These are phyloP conservation scores for Zygosaccharomyces pseudorouxii DNA, from an alignment of 805 yeast species.

Conservation along the genomic window DNA sequence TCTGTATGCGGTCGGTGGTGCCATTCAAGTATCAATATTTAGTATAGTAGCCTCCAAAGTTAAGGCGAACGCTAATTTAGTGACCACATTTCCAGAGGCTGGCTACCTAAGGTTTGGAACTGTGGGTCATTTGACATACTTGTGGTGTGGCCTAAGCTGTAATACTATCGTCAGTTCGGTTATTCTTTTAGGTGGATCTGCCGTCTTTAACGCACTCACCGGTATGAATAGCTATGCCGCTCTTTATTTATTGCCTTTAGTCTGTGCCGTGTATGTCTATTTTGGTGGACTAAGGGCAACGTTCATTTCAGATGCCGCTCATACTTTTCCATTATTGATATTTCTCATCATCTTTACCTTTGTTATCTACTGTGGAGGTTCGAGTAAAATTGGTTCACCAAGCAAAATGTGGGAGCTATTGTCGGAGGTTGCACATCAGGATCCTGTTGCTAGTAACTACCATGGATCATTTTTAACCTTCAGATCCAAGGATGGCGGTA, in stretches of 20 bases:
- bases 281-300: conserved; percentile 52
- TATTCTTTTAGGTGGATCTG: conserved; percentile 44
- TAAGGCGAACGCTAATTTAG: conserved; percentile 37
- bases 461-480: conserved; percentile 38
- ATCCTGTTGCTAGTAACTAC: conserved; percentile 37
- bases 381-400: conserved; percentile 41
- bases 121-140: conserved; percentile 37
- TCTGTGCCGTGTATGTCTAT: conserved; percentile 47
- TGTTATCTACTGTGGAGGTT: conserved; percentile 35
- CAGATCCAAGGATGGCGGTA: conserved; percentile 34
- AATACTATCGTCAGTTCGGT: conserved; percentile 41
- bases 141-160: conserved; percentile 39
- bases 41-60: conserved; percentile 36
- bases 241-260: conserved; percentile 42
- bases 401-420: conserved; percentile 42
- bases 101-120: conserved; percentile 40
- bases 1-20: conserved; percentile 30
- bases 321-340: conserved; percentile 42
- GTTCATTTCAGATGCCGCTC: conserved; percentile 48
- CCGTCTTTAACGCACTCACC: conserved; percentile 39
- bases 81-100: conserved; percentile 41
- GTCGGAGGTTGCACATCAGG: conserved; percentile 31
- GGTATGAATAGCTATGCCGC: conserved; percentile 47
- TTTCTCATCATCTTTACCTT: conserved; percentile 38
- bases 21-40: conserved; percentile 35